These are phyloP conservation scores for Lophiostoma macrostomum DNA, from an alignment of 495 filamentous ascomycete species.

Conservation along the genomic window DNA sequence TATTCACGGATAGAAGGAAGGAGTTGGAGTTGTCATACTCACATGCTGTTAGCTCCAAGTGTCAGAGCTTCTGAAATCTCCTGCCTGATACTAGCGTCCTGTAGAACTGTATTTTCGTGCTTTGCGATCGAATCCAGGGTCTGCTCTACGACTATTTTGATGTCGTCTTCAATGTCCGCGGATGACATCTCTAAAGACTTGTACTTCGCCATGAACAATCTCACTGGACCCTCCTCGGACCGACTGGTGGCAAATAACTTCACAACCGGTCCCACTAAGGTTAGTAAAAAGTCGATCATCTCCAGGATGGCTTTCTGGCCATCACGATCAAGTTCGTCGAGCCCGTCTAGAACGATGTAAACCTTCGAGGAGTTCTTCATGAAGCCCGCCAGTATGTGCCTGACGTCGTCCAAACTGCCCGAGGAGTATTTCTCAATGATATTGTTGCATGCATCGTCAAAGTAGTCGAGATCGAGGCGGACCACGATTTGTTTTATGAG, in stretches of 20 bases:
- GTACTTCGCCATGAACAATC: background rate
- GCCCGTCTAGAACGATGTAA: slow-evolving; percentile 23
- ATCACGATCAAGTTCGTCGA: slow-evolving; percentile 22
- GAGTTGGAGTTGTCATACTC: too few relatives aligned
- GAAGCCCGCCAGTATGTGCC: background rate
- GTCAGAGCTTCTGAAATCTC: slow-evolving; percentile 9
- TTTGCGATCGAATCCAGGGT: background rate
- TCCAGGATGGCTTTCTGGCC: background rate
- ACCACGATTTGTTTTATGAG: slow-evolving; percentile 18
- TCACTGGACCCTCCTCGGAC: slow-evolving; percentile 7
- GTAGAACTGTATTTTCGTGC: background rate
- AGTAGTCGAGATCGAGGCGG: background rate
- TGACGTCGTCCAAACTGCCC: background rate
- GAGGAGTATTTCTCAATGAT: background rate
- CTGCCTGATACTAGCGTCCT: background rate
- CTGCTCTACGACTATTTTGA: background rate
- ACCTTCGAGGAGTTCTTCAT: slow-evolving; percentile 6
- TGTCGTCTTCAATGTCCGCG: background rate
- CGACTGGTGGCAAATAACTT: slow-evolving; percentile 22
- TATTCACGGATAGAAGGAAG: too few relatives aligned
- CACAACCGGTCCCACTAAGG: background rate
- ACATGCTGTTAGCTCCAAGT: slow-evolving; percentile 22
- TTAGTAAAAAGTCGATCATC: background rate
- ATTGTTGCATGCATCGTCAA: slow-evolving; percentile 3
- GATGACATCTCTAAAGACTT: slow-evolving; percentile 3